These are phyloP conservation scores for Castanea crenata DNA, from an alignment of 306 rosid species.

Conservation along the genomic window DNA sequence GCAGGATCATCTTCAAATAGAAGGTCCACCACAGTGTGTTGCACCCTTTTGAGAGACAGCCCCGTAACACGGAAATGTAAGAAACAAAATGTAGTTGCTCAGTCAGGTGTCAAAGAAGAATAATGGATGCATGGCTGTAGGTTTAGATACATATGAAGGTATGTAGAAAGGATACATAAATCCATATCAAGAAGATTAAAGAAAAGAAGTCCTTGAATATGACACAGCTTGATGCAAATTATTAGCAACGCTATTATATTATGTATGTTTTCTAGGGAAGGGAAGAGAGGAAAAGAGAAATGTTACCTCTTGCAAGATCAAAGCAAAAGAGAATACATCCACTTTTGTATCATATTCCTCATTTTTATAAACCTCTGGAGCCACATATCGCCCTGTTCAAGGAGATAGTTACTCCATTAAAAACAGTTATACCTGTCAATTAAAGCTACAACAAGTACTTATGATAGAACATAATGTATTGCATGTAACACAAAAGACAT, in stretches of 20 bases:
- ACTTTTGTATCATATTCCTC: constrained; percentile 54
- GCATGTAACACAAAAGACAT: background rate
- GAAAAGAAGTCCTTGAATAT: background rate
- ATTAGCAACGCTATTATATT: background rate
- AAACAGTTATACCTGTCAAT: background rate
- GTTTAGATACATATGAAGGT: background rate
- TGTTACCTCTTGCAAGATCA: constrained; percentile 56
- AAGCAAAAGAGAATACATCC: constrained; percentile 55
- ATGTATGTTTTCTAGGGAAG: background rate
- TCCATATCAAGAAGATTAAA: background rate
- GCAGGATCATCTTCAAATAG: too few relatives aligned
- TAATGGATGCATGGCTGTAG: background rate
- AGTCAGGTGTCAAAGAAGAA: too few relatives aligned
- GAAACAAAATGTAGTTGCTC: too few relatives aligned
- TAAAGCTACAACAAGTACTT: background rate
- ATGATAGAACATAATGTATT: background rate
- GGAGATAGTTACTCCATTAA: background rate
- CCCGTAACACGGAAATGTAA: too few relatives aligned
- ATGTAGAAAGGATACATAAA: background rate
- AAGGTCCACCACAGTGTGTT: too few relatives aligned
- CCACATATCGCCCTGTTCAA: constrained; percentile 55
- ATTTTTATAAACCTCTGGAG: constrained; percentile 53
- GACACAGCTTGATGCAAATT: constrained; percentile 8
- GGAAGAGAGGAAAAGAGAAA: background rate
- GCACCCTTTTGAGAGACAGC: too few relatives aligned